Conservation (phyloP, 768 basidiomycete species). For the Panaeolus papilionaceus region DNA sequence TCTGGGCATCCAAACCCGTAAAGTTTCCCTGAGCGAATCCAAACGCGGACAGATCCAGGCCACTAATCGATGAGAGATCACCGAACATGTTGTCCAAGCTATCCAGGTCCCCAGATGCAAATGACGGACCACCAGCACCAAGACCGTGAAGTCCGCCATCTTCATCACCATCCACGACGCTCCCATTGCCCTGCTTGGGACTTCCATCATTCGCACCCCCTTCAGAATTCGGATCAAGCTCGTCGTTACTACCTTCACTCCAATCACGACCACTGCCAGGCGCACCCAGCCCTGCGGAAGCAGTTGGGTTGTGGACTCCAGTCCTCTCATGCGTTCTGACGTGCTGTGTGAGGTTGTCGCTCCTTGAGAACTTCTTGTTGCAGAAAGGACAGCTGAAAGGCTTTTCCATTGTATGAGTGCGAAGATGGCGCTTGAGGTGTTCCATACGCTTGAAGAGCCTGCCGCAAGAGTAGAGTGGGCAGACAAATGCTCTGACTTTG, state of each 20-base stretch:
- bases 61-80: conserved; percentile 26
- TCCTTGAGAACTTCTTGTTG: conserved; percentile 83
- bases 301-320: conserved; percentile 20
- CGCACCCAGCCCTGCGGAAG: conserved; percentile 12
- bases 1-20: conserved; percentile 50
- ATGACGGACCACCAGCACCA: conserved; percentile 1
- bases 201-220: conserved; percentile 24
- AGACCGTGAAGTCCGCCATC: conserved; percentile 27
- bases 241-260: conserved; percentile 33
- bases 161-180: conserved; percentile 31
- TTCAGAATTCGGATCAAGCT: conserved; percentile 36
- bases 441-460: conserved; percentile 92
- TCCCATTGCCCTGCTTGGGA: conserved; percentile 23
- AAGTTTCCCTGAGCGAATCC: conserved; percentile 25
- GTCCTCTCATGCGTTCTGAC: conserved; percentile 75
- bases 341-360: conserved; percentile 91
- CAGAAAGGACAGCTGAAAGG: conserved; percentile 81
- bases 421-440: conserved; percentile 85
- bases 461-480: conserved; percentile 85
- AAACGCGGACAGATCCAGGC: conserved; percentile 32
- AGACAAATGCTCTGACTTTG: conserved; percentile 73
- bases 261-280: conserved; percentile 26
- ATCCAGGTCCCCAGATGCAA: conserved; percentile 21
- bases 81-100: conserved; percentile 38
- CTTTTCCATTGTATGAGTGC: conserved; percentile 89